A percentile compares a stretch with the other conserved stretches of the same genome.
Conservation (phyloP, 768 basidiomycete genomes). For the Pleurotus ostreatus region DNA sequence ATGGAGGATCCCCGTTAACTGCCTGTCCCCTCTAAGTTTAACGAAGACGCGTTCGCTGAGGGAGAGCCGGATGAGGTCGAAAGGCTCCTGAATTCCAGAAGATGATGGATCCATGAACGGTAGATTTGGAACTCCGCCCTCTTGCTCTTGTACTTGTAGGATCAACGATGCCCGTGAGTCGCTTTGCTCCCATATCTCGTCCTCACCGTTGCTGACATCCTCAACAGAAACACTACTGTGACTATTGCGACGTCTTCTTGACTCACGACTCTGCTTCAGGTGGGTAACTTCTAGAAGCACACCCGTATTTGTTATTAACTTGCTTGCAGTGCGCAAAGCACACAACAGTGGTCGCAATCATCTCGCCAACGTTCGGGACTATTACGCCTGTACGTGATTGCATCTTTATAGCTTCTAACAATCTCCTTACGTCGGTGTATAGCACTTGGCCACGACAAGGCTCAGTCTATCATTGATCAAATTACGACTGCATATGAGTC, state of each 20-base stretch:
- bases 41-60: constrained; percentile 98
- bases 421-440: constrained; percentile 13
- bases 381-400: constrained; percentile 78
- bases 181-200: not conserved
- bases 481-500: constrained; percentile 92
- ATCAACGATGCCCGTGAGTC: constrained; percentile 63
- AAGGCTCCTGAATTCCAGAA: constrained; percentile 87
- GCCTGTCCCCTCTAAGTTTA: constrained; percentile 92
- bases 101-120: constrained; percentile 63
- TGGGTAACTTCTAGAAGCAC: constrained; percentile 23
- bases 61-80: constrained; percentile 94
- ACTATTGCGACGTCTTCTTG: constrained; percentile 90
- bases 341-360: constrained; percentile 99
- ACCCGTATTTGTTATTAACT: not conserved
- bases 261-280: constrained; percentile 95
- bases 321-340: constrained; percentile 81
- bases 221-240: constrained; percentile 85
- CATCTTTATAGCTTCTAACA: not conserved
- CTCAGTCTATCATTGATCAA: constrained; percentile 97
- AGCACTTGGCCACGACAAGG: constrained; percentile 94
- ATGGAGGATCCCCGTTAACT: constrained; percentile 88
- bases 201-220: constrained; percentile 7
- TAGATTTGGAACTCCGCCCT: constrained; percentile 25
- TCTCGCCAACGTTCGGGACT: constrained; percentile 92
- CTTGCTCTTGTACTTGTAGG: constrained; percentile 12